These are phyloP conservation scores for Venturia nashicola DNA, from an alignment of 2,329 filamentous ascomycete genomes.

Conservation along the genomic window DNA sequence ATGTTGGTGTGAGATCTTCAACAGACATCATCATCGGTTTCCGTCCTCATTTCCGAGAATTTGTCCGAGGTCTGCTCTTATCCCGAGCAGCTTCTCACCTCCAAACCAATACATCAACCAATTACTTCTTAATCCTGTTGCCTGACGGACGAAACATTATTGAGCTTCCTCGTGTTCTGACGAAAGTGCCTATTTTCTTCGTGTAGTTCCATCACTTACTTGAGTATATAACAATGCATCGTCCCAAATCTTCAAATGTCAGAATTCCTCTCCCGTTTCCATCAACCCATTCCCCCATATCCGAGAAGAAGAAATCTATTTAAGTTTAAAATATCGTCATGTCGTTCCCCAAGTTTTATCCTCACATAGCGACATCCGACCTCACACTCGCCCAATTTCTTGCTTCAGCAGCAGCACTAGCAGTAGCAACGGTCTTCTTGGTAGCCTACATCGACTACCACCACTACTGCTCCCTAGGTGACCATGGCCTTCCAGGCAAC, in stretches of 20 bases:
- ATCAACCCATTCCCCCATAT: no score
- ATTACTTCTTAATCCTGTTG: not conserved
- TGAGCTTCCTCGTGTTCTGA: not conserved
- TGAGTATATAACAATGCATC: not conserved
- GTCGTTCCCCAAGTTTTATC: not conserved
- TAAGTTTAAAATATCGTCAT: not conserved
- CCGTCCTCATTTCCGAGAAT: not conserved
- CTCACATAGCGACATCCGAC: not conserved
- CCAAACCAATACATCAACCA: not conserved
- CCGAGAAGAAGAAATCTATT: no score
- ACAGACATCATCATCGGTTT: not conserved
- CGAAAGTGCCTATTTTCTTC: not conserved
- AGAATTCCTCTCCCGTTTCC: no score
- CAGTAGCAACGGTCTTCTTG: not conserved
- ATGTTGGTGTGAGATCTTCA: no score
- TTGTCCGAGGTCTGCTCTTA: not conserved
- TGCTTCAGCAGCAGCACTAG: not conserved
- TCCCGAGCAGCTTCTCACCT: not conserved
- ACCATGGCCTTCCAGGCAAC: conserved; percentile 3
- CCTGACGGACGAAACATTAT: not conserved
- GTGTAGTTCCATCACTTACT: not conserved
- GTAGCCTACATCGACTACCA: conserved; percentile 1
- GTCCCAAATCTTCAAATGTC: no score
- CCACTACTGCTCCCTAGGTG: not conserved
- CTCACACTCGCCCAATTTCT: not conserved